phyloP scores from a whole-genome alignment of 2,329 filamentous ascomycete species.

The Rhynchosporium secalis region DNA sequence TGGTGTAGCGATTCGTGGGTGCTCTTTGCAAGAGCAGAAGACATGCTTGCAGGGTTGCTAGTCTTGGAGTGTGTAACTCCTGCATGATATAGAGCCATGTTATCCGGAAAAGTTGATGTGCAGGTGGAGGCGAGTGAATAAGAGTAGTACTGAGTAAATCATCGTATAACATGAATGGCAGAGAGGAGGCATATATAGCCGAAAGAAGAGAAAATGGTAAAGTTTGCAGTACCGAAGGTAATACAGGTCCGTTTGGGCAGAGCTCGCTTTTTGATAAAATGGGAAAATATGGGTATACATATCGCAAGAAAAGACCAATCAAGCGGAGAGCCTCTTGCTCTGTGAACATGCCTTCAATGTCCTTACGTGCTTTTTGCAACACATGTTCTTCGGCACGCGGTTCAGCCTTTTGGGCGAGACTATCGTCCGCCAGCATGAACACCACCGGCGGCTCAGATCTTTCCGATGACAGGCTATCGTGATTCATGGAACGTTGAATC shows the following conservation, averaged over 20 bases:
- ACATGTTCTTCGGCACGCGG: constrained; percentile 37
- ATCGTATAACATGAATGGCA: constrained; percentile 48
- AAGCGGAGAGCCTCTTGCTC: constrained; percentile 42
- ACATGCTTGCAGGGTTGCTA: constrained; percentile 41
- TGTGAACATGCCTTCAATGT: constrained; percentile 36
- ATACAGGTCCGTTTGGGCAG: constrained; percentile 32
- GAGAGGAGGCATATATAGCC: constrained; percentile 46
- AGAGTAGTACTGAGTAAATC: constrained; percentile 41
- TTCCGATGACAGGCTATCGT: constrained; percentile 29
- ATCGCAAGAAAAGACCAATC: constrained; percentile 44
- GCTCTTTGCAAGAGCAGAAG: constrained; percentile 40
- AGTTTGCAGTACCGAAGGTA: constrained; percentile 38
- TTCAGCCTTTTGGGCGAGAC: constrained; percentile 37
- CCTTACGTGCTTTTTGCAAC: constrained; percentile 32
- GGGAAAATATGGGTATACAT: constrained; percentile 48
- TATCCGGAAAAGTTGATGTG: constrained; percentile 38
- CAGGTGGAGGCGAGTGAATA: constrained; percentile 38
- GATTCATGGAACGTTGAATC: constrained; percentile 30
- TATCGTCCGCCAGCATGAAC: constrained; percentile 39
- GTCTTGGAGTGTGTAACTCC: constrained; percentile 40
- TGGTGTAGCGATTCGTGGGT: constrained; percentile 40
- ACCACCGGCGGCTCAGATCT: constrained; percentile 38
- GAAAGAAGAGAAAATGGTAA: constrained; percentile 44
- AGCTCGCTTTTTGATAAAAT: constrained; percentile 43
- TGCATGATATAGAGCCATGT: constrained; percentile 39